Evolutionary conservation across 1,284 basidiomycete species (phyloP).

Genomic region (Ganoderma leucocontextum): DNA sequence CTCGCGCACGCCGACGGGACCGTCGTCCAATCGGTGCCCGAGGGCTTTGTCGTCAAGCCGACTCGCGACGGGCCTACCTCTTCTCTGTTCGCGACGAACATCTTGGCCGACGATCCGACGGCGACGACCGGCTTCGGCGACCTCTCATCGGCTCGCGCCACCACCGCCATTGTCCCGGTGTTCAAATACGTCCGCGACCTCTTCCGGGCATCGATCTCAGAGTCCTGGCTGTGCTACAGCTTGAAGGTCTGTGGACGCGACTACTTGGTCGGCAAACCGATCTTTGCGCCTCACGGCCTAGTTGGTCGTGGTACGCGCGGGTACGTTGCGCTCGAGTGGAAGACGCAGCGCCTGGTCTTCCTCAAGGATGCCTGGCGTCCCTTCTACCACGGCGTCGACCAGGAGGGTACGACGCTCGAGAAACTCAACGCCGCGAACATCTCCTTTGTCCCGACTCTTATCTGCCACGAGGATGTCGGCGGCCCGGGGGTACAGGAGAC

Average conservation of each 20-base stretch:
- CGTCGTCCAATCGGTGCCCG: not conserved
- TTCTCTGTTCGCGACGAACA: not conserved
- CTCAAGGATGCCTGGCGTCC: conserved; percentile 18
- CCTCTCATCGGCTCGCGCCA: not conserved
- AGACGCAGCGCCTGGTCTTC: conserved; percentile 13
- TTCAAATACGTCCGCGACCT: conserved; percentile 20
- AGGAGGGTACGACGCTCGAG: not conserved
- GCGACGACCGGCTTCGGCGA: not conserved
- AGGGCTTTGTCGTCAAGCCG: not conserved
- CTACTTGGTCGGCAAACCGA: conserved; percentile 4
- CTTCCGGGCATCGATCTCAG: conserved; percentile 17
- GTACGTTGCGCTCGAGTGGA: conserved; percentile 12
- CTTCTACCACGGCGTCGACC: not conserved
- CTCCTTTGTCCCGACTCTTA: not conserved
- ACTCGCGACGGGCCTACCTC: not conserved
- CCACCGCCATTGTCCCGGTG: not conserved
- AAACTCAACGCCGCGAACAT: not conserved
- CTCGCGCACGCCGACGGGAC: conserved; percentile 7
- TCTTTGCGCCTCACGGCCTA: not conserved
- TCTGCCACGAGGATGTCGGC: conserved; percentile 1
- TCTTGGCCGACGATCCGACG: not conserved
- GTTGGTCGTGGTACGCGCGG: conserved; percentile 14
- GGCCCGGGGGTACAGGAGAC: not conserved
- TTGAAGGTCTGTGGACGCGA: conserved; percentile 8
- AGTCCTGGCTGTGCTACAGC: conserved; percentile 9